phyloP scores from a whole-genome alignment of 352 stramenopile genomes.

The Thraustochytrium sp. region DNA sequence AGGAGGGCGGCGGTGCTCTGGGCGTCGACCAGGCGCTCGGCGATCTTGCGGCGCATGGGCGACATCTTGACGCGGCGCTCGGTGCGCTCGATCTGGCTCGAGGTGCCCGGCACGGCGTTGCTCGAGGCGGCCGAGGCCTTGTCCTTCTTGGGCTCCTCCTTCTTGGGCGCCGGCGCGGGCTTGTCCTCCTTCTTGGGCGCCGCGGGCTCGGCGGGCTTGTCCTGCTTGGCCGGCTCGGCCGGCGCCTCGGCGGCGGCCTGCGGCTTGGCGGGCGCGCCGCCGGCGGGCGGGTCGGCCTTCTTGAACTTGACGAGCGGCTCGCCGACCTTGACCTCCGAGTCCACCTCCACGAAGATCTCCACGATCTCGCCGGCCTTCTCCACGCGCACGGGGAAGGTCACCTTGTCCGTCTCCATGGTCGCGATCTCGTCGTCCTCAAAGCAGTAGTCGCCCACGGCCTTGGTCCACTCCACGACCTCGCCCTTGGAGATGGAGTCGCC shows the following conservation, averaged over 20 bases:
- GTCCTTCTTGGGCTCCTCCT: slow-evolving; percentile 3
- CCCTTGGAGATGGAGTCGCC: slow-evolving; percentile 95
- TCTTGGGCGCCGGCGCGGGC: slow-evolving; percentile 37
- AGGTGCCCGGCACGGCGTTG: background rate
- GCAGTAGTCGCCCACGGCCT: slow-evolving; percentile 89
- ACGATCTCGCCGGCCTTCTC: slow-evolving; percentile 78
- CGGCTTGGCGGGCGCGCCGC: slow-evolving; percentile 51
- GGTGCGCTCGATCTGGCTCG: slow-evolving; percentile 21
- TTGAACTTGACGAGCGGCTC: slow-evolving; percentile 83
- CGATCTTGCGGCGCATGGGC: slow-evolving; percentile 86
- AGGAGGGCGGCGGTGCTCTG: slow-evolving; percentile 97
- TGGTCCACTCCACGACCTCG: slow-evolving; percentile 90
- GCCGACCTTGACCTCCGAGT: slow-evolving; percentile 92
- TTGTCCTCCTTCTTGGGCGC: slow-evolving; percentile 50
- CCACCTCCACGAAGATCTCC: slow-evolving; percentile 84
- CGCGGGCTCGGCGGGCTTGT: slow-evolving; percentile 45
- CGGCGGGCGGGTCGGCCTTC: slow-evolving; percentile 59
- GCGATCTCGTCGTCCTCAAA: slow-evolving; percentile 89
- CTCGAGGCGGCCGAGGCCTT: slow-evolving; percentile 40
- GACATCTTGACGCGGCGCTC: slow-evolving; percentile 94
- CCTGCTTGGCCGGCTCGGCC: slow-evolving; percentile 1
- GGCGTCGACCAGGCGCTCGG: slow-evolving; percentile 90
- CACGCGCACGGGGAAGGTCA: slow-evolving; percentile 84
- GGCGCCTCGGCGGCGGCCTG: slow-evolving; percentile 48
- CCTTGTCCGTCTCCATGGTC: slow-evolving; percentile 98